These are phyloP conservation scores for Cryptosporidium sp. DNA, from an alignment of 169 alveolate genomes.

Conservation along the genomic window DNA sequence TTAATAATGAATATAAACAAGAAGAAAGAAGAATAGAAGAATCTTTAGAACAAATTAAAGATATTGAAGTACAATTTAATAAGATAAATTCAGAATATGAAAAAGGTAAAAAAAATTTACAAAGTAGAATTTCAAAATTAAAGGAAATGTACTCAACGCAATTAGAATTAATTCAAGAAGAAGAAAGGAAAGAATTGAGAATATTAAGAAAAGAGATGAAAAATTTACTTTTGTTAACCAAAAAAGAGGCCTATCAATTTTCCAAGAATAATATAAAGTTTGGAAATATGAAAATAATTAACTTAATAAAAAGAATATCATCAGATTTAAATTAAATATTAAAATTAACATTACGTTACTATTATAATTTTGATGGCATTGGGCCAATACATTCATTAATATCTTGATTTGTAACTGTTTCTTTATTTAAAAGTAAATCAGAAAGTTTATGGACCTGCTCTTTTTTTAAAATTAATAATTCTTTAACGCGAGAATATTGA, in stretches of 20 bases:
- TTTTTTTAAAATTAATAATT: conserved; percentile 80
- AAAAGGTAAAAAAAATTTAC: conserved; percentile 9
- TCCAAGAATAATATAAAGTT: conserved; percentile 40
- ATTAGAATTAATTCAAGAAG: conserved; percentile 46
- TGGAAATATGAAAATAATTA: conserved; percentile 17
- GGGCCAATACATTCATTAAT: conserved; percentile 88
- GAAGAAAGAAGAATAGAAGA: conserved; percentile 29
- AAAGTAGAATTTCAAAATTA: conserved; percentile 7
- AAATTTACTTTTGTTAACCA: conserved; percentile 22
- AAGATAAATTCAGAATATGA: conserved; percentile 42
- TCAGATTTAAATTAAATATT: neutral
- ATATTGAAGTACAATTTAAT: conserved; percentile 13
- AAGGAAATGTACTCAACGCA: conserved; percentile 17
- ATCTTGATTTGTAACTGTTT: conserved; percentile 87
- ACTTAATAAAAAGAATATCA: conserved; percentile 8
- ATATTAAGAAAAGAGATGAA: conserved; percentile 43
- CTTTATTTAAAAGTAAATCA: conserved; percentile 82
- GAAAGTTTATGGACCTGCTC: conserved; percentile 83
- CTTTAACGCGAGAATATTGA: conserved; percentile 88
- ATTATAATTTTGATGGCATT: conserved; percentile 75
- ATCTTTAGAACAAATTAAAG: conserved; percentile 22
- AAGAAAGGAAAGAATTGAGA: conserved; percentile 58
- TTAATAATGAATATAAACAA: conserved; percentile 7
- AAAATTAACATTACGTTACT: neutral
- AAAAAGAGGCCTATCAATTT: conserved; percentile 51